A percentile compares a stretch with the other conserved stretches of the same genome.
These are phyloP conservation scores for Penicillium nordicum DNA, from an alignment of 2,329 filamentous ascomycete species.

Conservation along the genomic window DNA sequence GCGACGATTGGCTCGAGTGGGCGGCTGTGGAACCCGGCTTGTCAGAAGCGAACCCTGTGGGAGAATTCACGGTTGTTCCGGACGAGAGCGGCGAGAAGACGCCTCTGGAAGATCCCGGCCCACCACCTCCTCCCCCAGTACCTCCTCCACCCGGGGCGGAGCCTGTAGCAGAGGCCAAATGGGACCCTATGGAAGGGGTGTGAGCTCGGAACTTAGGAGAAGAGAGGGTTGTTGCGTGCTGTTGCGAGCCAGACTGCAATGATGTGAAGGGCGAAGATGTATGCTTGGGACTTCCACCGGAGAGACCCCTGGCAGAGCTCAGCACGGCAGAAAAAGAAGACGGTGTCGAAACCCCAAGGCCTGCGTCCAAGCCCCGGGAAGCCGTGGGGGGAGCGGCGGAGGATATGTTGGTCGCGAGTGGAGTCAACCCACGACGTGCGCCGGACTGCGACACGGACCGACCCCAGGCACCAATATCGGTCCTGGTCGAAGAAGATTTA, in stretches of 20 bases:
- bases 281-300: constrained; percentile 53
- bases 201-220: constrained; percentile 55
- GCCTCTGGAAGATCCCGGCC: constrained; percentile 55
- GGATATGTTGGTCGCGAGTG: constrained; percentile 54
- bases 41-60: constrained; percentile 51
- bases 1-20: constrained; percentile 54
- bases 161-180: constrained; percentile 56
- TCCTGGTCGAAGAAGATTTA: constrained; percentile 46
- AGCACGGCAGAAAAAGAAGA: constrained; percentile 54
- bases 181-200: constrained; percentile 53
- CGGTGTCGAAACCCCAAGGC: constrained; percentile 46
- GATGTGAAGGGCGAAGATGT: constrained; percentile 55
- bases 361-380: constrained; percentile 41
- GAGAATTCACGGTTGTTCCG: constrained; percentile 53
- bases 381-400: constrained; percentile 42
- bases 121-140: constrained; percentile 50
- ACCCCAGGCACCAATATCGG: constrained; percentile 57
- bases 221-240: constrained; percentile 53
- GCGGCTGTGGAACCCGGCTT: constrained; percentile 44
- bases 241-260: constrained; percentile 54
- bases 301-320: constrained; percentile 49
- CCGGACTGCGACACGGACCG: constrained; percentile 53
- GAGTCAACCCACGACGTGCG: constrained; percentile 56
- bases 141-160: constrained; percentile 51
- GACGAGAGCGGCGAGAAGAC: constrained; percentile 60